Base-by-base conservation (phyloP, 176 grass and related monocot species). In the Secale cereale region DNA sequence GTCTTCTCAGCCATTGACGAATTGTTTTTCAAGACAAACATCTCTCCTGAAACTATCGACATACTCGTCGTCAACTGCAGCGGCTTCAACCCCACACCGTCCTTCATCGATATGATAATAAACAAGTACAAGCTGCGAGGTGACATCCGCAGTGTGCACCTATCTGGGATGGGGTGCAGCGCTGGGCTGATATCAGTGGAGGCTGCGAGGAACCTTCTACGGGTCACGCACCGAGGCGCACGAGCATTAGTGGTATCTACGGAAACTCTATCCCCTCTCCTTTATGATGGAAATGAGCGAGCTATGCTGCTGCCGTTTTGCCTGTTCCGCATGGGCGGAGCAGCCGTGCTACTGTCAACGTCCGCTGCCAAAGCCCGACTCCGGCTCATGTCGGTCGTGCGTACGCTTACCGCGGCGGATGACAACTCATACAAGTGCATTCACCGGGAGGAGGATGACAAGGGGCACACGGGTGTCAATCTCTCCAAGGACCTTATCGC, bases 1-100 rank as follows among this genome's bases (percentile, higher is more conserved):
- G 59, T 94, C 77, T 94, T 94, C 86, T 94, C 89, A 1, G 83
- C 92, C 73, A 81, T 94, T 28, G 92, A 94, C 48, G 86, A 78
- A 41, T 83, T 94, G 22, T 64, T 94, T 27, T 62, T 80, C 80
- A 94, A 84, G 77, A 94, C 89, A 1, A 9, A 17, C 10, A 10
- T 91, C 3, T 37, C 23, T 4, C 59, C 88, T 5, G 7, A 60
- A 7, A 63, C 60, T 33, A 79, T 92, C 74, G 90, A 92, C 81
- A 85, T 92, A 71, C 13, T 92, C 10, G 66, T 92, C 1, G 86
- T 92, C 1, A 92, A 92, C 39, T 92, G 90, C 81, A 86, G 78
- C 36, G 63, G 82, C 12, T 92, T 92, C 46, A 72, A 77, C 5
- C 90, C 86, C 23, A 92, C 90, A 48, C 90, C 90, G n/a, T 93